Percentiles rank a stretch among this genome's conserved stretches.
Conservation (phyloP, 2,329 filamentous ascomycete species). For the Leptoxyphium fumago region DNA sequence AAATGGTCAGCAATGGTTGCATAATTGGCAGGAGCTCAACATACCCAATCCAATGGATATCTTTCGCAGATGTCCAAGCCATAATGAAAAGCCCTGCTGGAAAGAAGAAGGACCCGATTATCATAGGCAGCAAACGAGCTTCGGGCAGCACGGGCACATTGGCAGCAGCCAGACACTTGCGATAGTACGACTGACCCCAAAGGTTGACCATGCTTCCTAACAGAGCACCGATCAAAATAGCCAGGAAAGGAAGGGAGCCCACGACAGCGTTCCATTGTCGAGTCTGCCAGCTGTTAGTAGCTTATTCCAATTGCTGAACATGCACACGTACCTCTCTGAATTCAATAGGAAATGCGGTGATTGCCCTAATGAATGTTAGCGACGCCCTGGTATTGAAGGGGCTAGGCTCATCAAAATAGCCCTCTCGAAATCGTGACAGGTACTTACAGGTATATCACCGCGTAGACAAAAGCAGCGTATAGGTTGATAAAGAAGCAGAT, state of each 20-base stretch:
- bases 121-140: conserved; percentile 21
- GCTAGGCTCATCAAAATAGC: no score
- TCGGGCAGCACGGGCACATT: conserved; percentile 24
- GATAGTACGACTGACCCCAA: conserved; percentile 24
- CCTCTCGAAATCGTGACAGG: neutral
- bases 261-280: conserved; percentile 41
- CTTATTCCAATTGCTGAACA: neutral
- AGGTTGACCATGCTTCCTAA: conserved; percentile 31
- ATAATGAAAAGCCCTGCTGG: conserved; percentile 22
- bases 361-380: neutral
- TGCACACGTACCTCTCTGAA: neutral
- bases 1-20: neutral
- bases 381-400: neutral
- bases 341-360: neutral
- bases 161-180: conserved; percentile 25
- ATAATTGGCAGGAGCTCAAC: neutral
- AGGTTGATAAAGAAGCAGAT: neutral
- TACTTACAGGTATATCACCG: neutral
- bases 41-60: conserved; percentile 32
- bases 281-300: conserved; percentile 22
- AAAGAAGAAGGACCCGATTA: conserved; percentile 20
- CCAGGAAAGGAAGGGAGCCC: conserved; percentile 37
- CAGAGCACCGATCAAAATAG: conserved; percentile 33
- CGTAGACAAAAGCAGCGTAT: neutral
- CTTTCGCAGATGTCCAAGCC: conserved; percentile 21